Base-by-base conservation (phyloP, 176 grass and related monocot species). In the Aechmea fasciata region DNA sequence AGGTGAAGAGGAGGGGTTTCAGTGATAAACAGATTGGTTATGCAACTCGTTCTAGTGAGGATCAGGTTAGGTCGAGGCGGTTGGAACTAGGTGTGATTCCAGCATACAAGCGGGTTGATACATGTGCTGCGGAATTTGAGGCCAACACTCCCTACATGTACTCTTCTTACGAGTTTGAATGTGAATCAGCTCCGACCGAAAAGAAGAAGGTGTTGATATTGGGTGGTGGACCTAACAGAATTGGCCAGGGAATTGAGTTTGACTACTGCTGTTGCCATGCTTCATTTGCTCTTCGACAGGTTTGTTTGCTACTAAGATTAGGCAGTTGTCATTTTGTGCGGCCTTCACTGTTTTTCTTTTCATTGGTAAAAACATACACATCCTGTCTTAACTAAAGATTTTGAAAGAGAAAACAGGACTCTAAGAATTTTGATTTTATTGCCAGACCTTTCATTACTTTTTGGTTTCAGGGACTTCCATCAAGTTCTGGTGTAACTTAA, bases 241-340 rank as follows among this genome's bases (percentile, higher is more conserved):
- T 99, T 50, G 95, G 95, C 54, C 95, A 99, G 76, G 90, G 90
- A 52, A 99, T 99, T 13, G 94, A 99, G 67, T 99, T 99, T 75
- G 95, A 99, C 74, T 99, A 99, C 68, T 99, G 95, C 72, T 99
- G 95, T 75, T 99, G 95, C 50, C 95, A 99, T 84, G 90, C 95
- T 75, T 87, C 89, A n/a, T 99, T 99, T 72, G 87, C 87, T 0
- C 95, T 99, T n/a, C 82, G 81, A 64, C 70, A 99, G 90, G 95
- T 93, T 26, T 76, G 57, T 68, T 77, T 77, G 52, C 80, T 70
- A 65, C 59, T 12, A 47, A 67, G 61, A n/a, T 47, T 71, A 26
- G 20, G 57, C 71, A 67, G 51, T 62, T 49, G 33, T 41, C 4
- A 41, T 41, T 41, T 41, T 41, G 50, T 71, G 64, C n/a, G 68